Base-by-base conservation (phyloP, 2,329 filamentous ascomycete genomes). In the Cordyceps fumosorosea region DNA sequence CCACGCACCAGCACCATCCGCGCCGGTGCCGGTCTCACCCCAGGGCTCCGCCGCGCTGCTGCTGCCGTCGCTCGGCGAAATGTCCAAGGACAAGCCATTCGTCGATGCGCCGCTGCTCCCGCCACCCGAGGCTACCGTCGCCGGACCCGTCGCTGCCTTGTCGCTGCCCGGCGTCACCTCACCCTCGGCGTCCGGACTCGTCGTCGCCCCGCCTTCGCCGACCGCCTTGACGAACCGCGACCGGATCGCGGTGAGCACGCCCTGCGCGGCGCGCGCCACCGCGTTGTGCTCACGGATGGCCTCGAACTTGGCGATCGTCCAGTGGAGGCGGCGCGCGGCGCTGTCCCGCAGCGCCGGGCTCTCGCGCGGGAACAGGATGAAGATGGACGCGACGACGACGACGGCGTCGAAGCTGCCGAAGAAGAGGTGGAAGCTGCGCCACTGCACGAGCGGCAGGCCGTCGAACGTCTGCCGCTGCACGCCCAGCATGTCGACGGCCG, bases 331-430 rank as follows among this genome's bases (percentile, higher is more conserved):
- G 67, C 83, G 81, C 10, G 81, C 70, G 0, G 80, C 78, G 26
- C 74, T 74, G 4, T 76, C 72, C 0, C 81, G 71, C 32, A 81
- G 71, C 29, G 82, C 80, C 2, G 72, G 68, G 61, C 85, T 80
- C 66, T 86, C 83, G 24, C 74, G 75, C 1, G 84, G 84, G 64
- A 85, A 85, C 10, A 87, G 69, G 40, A 87, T 86, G 68, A 83
- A 86, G 37, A 87, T 81, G 20, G 83, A 81, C 0, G 84, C 81
- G 59, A 86, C 77, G 61, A 87, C 76, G 18, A 87, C 82, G 22
- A 86, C 80, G 16, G 85, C 84, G 66, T 88, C 85, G 63, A 88
- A 87, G 7, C 83, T 86, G 58, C 83, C 83, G 58, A 85, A 86
- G 69, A 87, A 86, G 3, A 87, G 75, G 18, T 80, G 76, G 66